Conservation (phyloP, 2,329 filamentous ascomycete genomes). For the Triangularia verruculosa region DNA sequence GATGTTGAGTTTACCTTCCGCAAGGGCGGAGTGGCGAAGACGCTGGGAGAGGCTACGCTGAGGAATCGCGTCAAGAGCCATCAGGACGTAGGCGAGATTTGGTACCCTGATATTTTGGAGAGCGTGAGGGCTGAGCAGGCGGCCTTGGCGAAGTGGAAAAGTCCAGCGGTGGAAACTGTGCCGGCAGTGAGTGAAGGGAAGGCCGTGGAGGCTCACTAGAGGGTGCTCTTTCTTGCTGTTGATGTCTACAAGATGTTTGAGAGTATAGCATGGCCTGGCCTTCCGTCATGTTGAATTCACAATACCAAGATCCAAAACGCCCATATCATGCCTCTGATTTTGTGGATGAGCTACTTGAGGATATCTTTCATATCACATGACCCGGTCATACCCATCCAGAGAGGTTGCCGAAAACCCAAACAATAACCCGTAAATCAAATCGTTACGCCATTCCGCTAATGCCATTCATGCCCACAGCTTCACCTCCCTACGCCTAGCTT, state of each 20-base stretch:
- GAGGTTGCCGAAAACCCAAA: background rate
- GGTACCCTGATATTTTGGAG: constrained; percentile 65
- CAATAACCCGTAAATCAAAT: background rate
- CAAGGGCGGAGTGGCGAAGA: constrained; percentile 62
- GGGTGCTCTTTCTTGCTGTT: background rate
- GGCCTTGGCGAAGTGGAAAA: constrained; percentile 35
- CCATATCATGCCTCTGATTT: background rate
- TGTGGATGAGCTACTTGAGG: background rate
- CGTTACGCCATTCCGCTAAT: background rate
- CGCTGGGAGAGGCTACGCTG: constrained; percentile 77
- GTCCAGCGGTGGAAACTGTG: constrained; percentile 26
- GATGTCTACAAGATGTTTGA: background rate
- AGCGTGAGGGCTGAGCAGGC: constrained; percentile 59
- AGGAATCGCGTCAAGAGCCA: constrained; percentile 84
- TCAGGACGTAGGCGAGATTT: constrained; percentile 79
- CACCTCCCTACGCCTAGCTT: background rate
- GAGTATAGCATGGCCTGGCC: background rate
- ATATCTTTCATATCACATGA: background rate
- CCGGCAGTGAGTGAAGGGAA: constrained; percentile 26
- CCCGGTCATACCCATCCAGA: background rate
- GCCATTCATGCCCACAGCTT: background rate
- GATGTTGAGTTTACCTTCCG: constrained; percentile 87
- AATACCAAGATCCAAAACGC: background rate
- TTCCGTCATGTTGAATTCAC: background rate
- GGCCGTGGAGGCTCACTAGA: constrained; percentile 40